Evolutionary conservation across 495 filamentous ascomycete genomes (phyloP).

Genomic region (Chaetomium fimeti): DNA sequence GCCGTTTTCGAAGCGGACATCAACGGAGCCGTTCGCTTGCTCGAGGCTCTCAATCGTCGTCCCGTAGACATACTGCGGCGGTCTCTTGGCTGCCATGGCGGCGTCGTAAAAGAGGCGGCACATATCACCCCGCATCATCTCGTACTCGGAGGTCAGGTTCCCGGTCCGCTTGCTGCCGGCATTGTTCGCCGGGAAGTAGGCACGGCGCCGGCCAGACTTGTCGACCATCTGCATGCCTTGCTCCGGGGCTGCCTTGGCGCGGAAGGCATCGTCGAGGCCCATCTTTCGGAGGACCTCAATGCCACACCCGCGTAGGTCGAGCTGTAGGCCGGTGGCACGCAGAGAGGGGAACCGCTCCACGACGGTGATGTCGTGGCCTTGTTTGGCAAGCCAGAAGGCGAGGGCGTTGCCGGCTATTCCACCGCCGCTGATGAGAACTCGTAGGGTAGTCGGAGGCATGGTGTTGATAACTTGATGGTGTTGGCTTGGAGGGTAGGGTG

Average conservation of each 20-base stretch:
- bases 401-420: slow-evolving; percentile 46
- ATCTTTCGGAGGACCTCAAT: slow-evolving; percentile 52
- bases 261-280: slow-evolving; percentile 49
- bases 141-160: slow-evolving; percentile 51
- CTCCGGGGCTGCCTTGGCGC: slow-evolving; percentile 38
- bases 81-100: slow-evolving; percentile 39
- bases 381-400: slow-evolving; percentile 55
- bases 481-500: neutral
- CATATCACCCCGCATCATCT: slow-evolving; percentile 57
- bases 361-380: slow-evolving; percentile 45
- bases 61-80: slow-evolving; percentile 49
- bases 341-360: slow-evolving; percentile 51
- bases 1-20: slow-evolving; percentile 42
- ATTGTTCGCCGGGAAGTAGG: slow-evolving; percentile 41
- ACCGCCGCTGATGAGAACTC: slow-evolving; percentile 37
- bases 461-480: neutral
- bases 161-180: slow-evolving; percentile 41
- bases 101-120: slow-evolving; percentile 47
- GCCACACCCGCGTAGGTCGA: slow-evolving; percentile 54
- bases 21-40: slow-evolving; percentile 19
- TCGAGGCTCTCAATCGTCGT: slow-evolving; percentile 31
- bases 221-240: slow-evolving; percentile 49
- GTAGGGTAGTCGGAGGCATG: slow-evolving; percentile 15
- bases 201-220: slow-evolving; percentile 38
- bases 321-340: slow-evolving; percentile 48